These are phyloP conservation scores for Limnomonas spitsbergensis DNA, from an alignment of 139 green algal genomes.

Conservation along the genomic window DNA sequence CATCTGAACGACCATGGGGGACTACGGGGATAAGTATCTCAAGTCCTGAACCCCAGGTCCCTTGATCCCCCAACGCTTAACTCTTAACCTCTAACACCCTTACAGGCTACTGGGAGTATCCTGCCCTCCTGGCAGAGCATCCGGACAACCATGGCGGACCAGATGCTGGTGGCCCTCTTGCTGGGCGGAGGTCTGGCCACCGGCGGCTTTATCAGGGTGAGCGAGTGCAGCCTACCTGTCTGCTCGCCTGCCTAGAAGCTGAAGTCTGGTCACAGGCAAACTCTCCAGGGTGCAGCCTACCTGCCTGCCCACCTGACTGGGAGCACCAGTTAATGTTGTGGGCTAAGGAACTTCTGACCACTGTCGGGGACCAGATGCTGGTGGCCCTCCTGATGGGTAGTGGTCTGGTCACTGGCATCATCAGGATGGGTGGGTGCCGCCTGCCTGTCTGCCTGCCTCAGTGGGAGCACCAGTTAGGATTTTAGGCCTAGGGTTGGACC, in stretches of 20 bases:
- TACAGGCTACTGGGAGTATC: constrained; percentile 60
- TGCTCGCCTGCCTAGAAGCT: constrained; percentile 61
- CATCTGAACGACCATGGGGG: no score
- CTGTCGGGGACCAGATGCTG: constrained; percentile 62
- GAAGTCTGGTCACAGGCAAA: constrained; percentile 62
- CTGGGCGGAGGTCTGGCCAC: constrained; percentile 62
- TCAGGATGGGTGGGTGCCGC: constrained; percentile 64
- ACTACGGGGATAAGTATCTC: no score
- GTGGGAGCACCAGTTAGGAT: constrained; percentile 62
- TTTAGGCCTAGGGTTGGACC: constrained; percentile 26
- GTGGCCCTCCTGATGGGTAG: constrained; percentile 73
- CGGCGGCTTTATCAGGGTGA: constrained; percentile 74
- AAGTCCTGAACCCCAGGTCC: no score
- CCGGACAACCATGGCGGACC: constrained; percentile 59
- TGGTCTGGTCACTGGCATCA: constrained; percentile 57
- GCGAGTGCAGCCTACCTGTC: neutral
- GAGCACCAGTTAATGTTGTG: no score
- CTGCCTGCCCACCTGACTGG: constrained; percentile 32
- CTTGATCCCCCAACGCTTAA: no score
- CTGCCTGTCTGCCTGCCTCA: no score
- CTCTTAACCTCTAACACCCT: neutral
- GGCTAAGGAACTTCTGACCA: no score
- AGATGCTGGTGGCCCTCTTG: constrained; percentile 69
- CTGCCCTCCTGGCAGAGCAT: constrained; percentile 37
- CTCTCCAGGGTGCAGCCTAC: constrained; percentile 47